These are phyloP conservation scores for Lentinula sp. DNA, from an alignment of 768 basidiomycete genomes.

Conservation along the genomic window DNA sequence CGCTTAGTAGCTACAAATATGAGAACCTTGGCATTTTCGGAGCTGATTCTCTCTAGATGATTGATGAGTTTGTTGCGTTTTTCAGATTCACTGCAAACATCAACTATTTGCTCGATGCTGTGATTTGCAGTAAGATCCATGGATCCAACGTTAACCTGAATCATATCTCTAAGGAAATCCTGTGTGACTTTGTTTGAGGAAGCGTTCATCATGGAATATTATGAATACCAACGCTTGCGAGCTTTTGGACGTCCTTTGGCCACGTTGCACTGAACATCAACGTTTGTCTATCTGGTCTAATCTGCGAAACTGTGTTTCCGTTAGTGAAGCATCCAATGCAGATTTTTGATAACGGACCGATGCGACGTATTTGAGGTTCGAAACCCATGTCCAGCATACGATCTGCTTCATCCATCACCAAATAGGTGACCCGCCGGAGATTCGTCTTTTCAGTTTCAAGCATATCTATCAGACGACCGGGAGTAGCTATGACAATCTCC, in stretches of 20 bases:
- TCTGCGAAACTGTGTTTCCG: constrained; percentile 40
- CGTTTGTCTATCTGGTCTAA: constrained; percentile 97
- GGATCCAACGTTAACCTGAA: constrained; percentile 98
- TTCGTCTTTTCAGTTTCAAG: constrained; percentile 95
- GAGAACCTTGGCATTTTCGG: constrained; percentile 96
- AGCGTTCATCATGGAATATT: not conserved
- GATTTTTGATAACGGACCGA: constrained; percentile 46
- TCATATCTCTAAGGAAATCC: constrained; percentile 96
- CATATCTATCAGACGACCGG: constrained; percentile 99
- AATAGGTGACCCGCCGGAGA: constrained; percentile 90
- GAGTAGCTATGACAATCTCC: constrained; percentile 99
- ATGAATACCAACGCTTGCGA: constrained; percentile 63
- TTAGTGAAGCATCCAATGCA: not conserved
- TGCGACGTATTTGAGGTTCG: constrained; percentile 98
- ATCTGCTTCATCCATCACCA: constrained; percentile 99
- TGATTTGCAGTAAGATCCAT: constrained; percentile 98
- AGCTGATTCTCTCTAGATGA: constrained; percentile 93
- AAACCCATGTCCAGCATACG: constrained; percentile 99
- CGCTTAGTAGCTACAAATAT: constrained; percentile 98
- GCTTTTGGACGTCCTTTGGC: constrained; percentile 99
- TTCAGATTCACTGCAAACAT: constrained; percentile 96
- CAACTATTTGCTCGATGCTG: constrained; percentile 93
- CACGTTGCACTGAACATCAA: constrained; percentile 99
- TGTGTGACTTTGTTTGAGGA: constrained; percentile 19
- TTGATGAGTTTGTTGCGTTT: constrained; percentile 95